Evolutionary conservation across 78 protist genomes (phyloP), one percentile per base, ranked within the genome.

Genomic region (Chrysochromulina parva): DNA sequence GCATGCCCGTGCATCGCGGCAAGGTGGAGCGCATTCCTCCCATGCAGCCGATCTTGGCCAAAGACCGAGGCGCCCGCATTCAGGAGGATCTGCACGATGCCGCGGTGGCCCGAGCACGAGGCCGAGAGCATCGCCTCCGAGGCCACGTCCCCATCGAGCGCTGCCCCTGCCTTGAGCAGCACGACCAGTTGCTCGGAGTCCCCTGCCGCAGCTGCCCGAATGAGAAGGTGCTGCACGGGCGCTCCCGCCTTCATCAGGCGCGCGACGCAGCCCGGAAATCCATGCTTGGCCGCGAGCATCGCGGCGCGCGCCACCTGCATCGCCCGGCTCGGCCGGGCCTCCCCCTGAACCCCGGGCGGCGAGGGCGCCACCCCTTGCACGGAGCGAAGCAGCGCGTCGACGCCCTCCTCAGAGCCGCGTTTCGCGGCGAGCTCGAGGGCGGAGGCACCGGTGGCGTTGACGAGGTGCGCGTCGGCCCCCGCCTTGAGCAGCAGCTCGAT

Each of bases 1-100:
- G 82, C 57, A 22, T 74, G 82, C 26, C 82, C 82, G 54, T n/a
- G 82, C 17, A n/a, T 57, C 82, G 82, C 82, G 13, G 82, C 54
- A 4, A 48, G 82, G 6, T 1, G 14, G n/a, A 74, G 82, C 58
- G 82, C 82, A 6, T 9, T 48, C 14, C 82, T 9, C 14, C 82
- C 82, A 57, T 74, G 82, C 55, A 2, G 48, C 28, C 82, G 82
- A 22, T 74, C 82, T 11, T 48, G 52, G 26, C 2, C 22, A 22
- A 74, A 74, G 22, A 82, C 73, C 28, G 88, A 82, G 38, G 67
- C 73, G n/a, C 55, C 55, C 28, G 82, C 82, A 3, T 38, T 2
- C 26, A 74, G 82, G 55, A 74, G 82, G 28, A 74, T 2, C 55
- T 9, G 4, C 20, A 74, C 82, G 19, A 19, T 19, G n/a, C 57